Evolutionary conservation across 2,329 filamentous ascomycete species (phyloP), one percentile per base, ranked within the genome.

Genomic region (Ophiostoma populinum): DNA sequence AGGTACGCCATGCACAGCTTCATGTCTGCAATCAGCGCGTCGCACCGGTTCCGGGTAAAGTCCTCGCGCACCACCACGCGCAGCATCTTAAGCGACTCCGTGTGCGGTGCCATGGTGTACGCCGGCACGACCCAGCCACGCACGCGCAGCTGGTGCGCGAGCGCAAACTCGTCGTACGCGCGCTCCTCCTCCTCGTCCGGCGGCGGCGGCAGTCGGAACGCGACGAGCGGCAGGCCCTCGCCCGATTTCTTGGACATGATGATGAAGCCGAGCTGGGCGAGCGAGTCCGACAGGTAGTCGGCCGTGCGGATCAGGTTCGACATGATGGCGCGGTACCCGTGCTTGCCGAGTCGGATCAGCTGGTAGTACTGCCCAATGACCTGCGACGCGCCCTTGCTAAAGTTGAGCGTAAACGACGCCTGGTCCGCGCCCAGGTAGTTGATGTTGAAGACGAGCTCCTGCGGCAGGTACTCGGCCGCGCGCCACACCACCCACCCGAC

Each of bases 291-390:
- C 10, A 95, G 72, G 55, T 93, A 92, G 57, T 95, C 83, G 17
- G 87, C 76, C 1, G 80, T 92, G 35, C 80, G 73, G 17, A 83
- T 94, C 42, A 95, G 65, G 61, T 95, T 95, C 49, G 74, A 67
- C 87, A 94, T 94, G 62, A 95, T 93, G 49, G 77, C 67, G 37
- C 79, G 74, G 65, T 93, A 95, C 33, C 87, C 87, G 43, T 77
- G 75, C 67, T 92, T 92, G 41, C 87, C 87, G 4, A 95, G 74
- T 20, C 87, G 81, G 53, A 94, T 93, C 51, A 95, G 69, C 59
- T 94, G 86, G 62, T 95, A 94, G 62, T 94, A 95, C 58, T 95
- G 87, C 19, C 82, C 87, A 42, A 95, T 92, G 50, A 94, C 81
- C 52, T 94, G 86, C 6, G 79, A 83, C 10, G 87, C 87, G 38